Conservation (phyloP, 495 filamentous ascomycete genomes). For the Astrocystis sublimbata region DNA sequence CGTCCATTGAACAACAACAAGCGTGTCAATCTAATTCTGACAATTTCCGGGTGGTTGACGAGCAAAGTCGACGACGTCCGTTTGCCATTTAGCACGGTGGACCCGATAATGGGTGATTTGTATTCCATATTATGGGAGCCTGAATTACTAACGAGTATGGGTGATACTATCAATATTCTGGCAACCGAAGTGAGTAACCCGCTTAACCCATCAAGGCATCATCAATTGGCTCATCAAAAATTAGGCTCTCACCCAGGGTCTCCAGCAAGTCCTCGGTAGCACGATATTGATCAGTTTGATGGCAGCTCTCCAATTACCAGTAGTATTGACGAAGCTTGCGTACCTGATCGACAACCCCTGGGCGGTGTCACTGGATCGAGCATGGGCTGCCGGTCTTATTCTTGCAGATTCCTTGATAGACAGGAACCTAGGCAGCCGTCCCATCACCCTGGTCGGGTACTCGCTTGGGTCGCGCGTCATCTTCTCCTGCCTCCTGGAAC, state of each 20-base stretch:
- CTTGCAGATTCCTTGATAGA: slow-evolving; percentile 93
- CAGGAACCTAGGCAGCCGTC: slow-evolving; percentile 85
- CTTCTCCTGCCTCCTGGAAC: slow-evolving; percentile 85
- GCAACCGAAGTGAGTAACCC: slow-evolving; percentile 81
- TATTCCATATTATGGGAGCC: slow-evolving; percentile 98
- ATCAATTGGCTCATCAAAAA: slow-evolving; percentile 1
- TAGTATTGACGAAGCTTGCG: slow-evolving; percentile 89
- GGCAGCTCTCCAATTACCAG: slow-evolving; percentile 89
- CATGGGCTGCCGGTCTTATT: slow-evolving; percentile 85
- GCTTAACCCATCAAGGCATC: slow-evolving; percentile 2
- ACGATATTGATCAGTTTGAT: slow-evolving; percentile 88
- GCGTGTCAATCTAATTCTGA: slow-evolving; percentile 92
- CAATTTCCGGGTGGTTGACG: slow-evolving; percentile 97
- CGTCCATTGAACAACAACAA: slow-evolving; percentile 97
- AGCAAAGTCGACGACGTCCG: slow-evolving; percentile 96
- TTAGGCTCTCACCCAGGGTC: slow-evolving; percentile 88
- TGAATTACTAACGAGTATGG: slow-evolving; percentile 96
- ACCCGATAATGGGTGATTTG: slow-evolving; percentile 96
- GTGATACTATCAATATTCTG: slow-evolving; percentile 96
- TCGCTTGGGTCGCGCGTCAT: slow-evolving; percentile 92
- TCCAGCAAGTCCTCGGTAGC: slow-evolving; percentile 92
- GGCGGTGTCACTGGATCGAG: slow-evolving; percentile 90
- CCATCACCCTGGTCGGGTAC: slow-evolving; percentile 95
- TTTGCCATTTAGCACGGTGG: slow-evolving; percentile 90
- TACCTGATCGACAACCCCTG: slow-evolving; percentile 99